These are phyloP conservation scores for Amauroascus niger DNA, from an alignment of 2,329 filamentous ascomycete genomes.

Conservation along the genomic window DNA sequence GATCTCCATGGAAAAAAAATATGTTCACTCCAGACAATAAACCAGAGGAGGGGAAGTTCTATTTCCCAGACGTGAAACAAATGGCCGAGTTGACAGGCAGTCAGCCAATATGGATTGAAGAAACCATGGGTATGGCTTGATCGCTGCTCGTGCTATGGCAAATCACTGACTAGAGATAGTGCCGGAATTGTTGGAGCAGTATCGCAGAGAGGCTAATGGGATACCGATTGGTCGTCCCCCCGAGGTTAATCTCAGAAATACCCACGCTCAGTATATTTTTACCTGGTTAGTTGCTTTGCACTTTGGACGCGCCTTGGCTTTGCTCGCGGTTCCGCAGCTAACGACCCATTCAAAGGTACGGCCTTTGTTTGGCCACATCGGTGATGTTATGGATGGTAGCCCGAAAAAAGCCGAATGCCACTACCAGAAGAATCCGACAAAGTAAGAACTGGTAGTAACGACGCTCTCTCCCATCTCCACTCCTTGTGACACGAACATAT, in stretches of 20 bases:
- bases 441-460: constrained; percentile 60
- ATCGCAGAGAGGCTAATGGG: constrained; percentile 67
- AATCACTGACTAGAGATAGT: constrained; percentile 40
- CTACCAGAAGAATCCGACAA: constrained; percentile 63
- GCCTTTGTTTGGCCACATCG: constrained; percentile 69
- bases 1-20: constrained; percentile 94
- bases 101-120: constrained; percentile 88
- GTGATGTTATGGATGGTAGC: constrained; percentile 97
- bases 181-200: constrained; percentile 65
- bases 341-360: constrained; percentile 57
- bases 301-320: background rate
- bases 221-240: constrained; percentile 80
- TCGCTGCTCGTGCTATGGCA: background rate
- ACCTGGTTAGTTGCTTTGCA: constrained; percentile 63
- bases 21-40: constrained; percentile 90
- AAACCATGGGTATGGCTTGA: constrained; percentile 66
- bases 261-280: constrained; percentile 96
- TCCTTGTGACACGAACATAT: background rate
- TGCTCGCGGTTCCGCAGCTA: background rate
- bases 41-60: constrained; percentile 75
- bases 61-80: constrained; percentile 85
- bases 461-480: constrained; percentile 11
- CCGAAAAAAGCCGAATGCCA: constrained; percentile 69
- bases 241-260: constrained; percentile 89
- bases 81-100: constrained; percentile 78